phyloP scores from a whole-genome alignment of 1,284 basidiomycete genomes.

The Apiotrichum akiyoshidainum region DNA sequence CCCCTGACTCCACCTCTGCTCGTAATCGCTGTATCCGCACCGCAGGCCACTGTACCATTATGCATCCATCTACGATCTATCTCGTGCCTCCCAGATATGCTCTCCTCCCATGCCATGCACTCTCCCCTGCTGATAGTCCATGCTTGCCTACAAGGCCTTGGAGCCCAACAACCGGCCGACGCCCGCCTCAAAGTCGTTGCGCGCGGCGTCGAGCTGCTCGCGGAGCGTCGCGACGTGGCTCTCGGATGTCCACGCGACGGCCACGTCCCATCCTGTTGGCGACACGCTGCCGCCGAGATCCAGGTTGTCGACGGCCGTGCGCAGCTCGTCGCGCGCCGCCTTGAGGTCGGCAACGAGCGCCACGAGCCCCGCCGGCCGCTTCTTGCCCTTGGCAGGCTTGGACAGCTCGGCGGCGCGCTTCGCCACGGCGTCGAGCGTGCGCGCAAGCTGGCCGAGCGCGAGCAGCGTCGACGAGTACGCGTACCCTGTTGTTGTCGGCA shows the following conservation, averaged over 20 bases:
- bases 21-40: neutral
- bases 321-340: constrained; percentile 8
- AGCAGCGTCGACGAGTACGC: neutral
- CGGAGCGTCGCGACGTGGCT: neutral
- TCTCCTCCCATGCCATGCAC: too few relatives aligned
- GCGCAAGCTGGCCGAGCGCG: constrained; percentile 7
- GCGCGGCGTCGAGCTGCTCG: neutral
- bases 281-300: neutral
- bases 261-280: neutral
- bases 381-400: constrained; percentile 28
- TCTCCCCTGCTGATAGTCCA: neutral
- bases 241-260: neutral
- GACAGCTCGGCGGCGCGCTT: constrained; percentile 13
- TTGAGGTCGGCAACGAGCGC: constrained; percentile 9
- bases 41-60: constrained; percentile 3
- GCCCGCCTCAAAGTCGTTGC: neutral
- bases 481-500: neutral
- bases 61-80: constrained; percentile 4
- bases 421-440: constrained; percentile 15
- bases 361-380: constrained; percentile 16
- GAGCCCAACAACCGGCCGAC: neutral
- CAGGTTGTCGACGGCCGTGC: neutral
- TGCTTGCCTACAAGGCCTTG: neutral
- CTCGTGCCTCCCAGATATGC: neutral
- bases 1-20: neutral